phyloP scores from a whole-genome alignment of 208 protist genomes.

The Trypanosoma vivax region DNA sequence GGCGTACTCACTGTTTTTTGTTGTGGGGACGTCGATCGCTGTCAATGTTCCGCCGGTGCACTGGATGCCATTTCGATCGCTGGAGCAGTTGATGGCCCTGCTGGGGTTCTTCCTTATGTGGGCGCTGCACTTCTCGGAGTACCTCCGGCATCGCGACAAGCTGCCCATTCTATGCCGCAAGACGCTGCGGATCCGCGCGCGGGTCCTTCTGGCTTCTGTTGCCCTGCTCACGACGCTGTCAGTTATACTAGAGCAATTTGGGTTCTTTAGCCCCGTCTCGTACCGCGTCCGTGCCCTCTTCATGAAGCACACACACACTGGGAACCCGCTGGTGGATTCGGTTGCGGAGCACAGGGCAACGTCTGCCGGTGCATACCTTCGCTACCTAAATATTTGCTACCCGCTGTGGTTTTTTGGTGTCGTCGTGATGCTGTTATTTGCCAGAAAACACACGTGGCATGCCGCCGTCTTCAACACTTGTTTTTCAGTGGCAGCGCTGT shows the following conservation, averaged over 20 bases:
- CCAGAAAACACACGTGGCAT: neutral
- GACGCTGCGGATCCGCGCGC: conserved; percentile 25
- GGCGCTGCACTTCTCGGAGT: conserved; percentile 21
- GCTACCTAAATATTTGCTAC: conserved; percentile 19
- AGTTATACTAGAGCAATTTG: conserved; percentile 29
- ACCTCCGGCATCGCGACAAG: conserved; percentile 11
- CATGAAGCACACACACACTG: conserved; percentile 61
- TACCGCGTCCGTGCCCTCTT: conserved; percentile 63
- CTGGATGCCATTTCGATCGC: conserved; percentile 89
- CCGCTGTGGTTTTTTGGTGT: conserved; percentile 19
- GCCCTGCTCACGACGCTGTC: conserved; percentile 14
- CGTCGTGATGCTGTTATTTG: neutral
- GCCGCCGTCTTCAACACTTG: conserved; percentile 33
- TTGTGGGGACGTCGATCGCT: conserved; percentile 91
- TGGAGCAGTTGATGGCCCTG: conserved; percentile 93
- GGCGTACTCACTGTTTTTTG: conserved; percentile 93
- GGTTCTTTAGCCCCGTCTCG: conserved; percentile 48
- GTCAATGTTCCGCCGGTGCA: conserved; percentile 94
- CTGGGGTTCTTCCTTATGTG: conserved; percentile 70
- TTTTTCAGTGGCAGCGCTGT: conserved; percentile 35
- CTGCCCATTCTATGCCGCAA: conserved; percentile 21
- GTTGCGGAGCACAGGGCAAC: conserved; percentile 65
- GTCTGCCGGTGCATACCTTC: conserved; percentile 14
- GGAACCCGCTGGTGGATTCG: conserved; percentile 76
- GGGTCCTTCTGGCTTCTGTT: conserved; percentile 21